Percentiles rank a stretch among this genome's conserved stretches.
Conservation (phyloP, 2,329 filamentous ascomycete species). For the Elsinoe australis region DNA sequence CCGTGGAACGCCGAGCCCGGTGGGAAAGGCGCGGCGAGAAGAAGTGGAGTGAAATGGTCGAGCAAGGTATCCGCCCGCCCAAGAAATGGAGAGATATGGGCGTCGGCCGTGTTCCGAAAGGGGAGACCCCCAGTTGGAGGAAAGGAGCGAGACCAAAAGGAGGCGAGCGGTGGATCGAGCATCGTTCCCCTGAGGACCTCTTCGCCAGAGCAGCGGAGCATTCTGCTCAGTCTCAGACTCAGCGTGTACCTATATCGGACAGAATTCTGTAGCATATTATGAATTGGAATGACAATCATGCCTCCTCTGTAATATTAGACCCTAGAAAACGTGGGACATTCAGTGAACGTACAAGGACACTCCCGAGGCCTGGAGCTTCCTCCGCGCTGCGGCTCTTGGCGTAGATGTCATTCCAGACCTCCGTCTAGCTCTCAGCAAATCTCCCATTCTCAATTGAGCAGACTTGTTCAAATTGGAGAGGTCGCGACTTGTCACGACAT, state of each 20-base stretch:
- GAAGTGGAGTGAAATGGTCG: slow-evolving; percentile 43
- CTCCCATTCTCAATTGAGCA: no score
- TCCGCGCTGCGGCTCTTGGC: slow-evolving; percentile 4
- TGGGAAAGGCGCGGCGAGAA: slow-evolving; percentile 44
- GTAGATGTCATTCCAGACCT: slow-evolving; percentile 10
- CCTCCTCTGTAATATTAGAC: no score
- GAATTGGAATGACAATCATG: neutral
- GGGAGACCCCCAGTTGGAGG: slow-evolving; percentile 19
- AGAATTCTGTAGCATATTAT: slow-evolving; percentile 11
- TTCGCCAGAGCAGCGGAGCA: slow-evolving; percentile 13
- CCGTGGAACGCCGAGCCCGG: slow-evolving; percentile 35
- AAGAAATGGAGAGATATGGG: slow-evolving; percentile 45
- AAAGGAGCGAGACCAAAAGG: neutral
- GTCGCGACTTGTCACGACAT: no score
- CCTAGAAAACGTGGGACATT: no score
- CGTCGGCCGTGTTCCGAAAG: slow-evolving; percentile 23
- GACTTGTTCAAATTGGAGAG: no score
- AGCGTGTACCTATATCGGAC: neutral
- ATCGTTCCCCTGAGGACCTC: slow-evolving; percentile 15
- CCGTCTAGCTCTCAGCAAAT: no score
- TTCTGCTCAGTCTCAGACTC: neutral
- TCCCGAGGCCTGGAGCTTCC: no score
- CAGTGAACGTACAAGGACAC: no score
- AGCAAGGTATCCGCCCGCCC: slow-evolving; percentile 49
- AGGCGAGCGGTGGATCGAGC: slow-evolving; percentile 21